These are phyloP conservation scores for Jackrogersella multiformis DNA, from an alignment of 495 filamentous ascomycete species.

Conservation along the genomic window DNA sequence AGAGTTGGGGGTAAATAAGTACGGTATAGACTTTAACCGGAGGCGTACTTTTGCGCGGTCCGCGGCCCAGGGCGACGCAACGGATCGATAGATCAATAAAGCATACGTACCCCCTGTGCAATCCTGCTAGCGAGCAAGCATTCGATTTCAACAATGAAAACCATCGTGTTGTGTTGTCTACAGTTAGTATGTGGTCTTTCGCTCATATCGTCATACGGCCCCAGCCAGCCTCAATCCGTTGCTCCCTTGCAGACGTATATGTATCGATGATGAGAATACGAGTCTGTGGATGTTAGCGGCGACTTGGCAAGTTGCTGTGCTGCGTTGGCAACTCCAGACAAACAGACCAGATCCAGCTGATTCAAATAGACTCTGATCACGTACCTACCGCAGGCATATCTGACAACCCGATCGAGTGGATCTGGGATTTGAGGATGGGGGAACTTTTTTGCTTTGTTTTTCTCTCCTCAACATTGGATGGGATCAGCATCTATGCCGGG, in stretches of 20 bases:
- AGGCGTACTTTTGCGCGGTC: constrained; percentile 18
- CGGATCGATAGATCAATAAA: constrained; percentile 31
- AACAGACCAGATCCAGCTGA: constrained; percentile 7
- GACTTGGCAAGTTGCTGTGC: constrained; percentile 29
- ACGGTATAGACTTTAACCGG: constrained; percentile 37
- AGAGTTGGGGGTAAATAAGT: not conserved
- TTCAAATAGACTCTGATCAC: constrained; percentile 33
- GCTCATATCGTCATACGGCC: not conserved
- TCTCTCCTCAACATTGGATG: constrained; percentile 8
- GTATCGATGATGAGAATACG: constrained; percentile 32
- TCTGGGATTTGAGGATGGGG: constrained; percentile 13
- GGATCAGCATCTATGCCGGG: constrained; percentile 9
- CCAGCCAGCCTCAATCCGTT: constrained; percentile 4
- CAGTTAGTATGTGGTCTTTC: constrained; percentile 5
- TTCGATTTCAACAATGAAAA: constrained; percentile 27
- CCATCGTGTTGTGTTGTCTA: not conserved
- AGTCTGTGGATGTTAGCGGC: constrained; percentile 32
- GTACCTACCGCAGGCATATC: constrained; percentile 14
- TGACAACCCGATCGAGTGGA: constrained; percentile 19
- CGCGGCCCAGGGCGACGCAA: constrained; percentile 13
- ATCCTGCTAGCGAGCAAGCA: not conserved
- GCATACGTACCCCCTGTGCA: constrained; percentile 34
- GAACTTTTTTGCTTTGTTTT: not conserved
- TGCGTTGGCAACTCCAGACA: constrained; percentile 24
- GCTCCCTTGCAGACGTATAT: constrained; percentile 30